These are phyloP conservation scores for Albophoma yamanashiensis DNA, from an alignment of 2,329 filamentous ascomycete species.

Conservation along the genomic window DNA sequence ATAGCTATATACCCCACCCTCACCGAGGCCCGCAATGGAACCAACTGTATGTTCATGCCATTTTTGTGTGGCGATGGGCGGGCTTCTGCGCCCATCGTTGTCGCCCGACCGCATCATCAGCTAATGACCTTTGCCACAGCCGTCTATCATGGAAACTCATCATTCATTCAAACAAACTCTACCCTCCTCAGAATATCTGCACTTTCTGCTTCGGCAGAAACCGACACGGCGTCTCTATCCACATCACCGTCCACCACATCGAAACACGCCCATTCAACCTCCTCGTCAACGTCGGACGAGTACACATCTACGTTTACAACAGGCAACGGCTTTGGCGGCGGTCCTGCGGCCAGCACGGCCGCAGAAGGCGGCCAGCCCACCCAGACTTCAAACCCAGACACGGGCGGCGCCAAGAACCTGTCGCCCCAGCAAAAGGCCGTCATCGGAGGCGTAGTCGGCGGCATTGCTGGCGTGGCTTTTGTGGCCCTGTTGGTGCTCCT, in stretches of 20 bases:
- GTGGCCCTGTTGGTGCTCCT: slow-evolving; percentile 42
- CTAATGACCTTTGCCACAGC: background rate
- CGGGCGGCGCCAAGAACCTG: slow-evolving; percentile 12
- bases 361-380: slow-evolving; percentile 6
- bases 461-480: slow-evolving; percentile 47
- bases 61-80: background rate
- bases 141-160: slow-evolving; percentile 3
- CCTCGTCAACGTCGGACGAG: background rate
- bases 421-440: slow-evolving; percentile 27
- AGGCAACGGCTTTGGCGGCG: background rate
- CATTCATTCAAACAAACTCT: slow-evolving; percentile 1
- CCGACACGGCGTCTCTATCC: background rate
- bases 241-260: slow-evolving; percentile 1
- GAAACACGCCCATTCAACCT: background rate
- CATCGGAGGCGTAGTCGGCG: slow-evolving; percentile 46
- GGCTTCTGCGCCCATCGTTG: background rate
- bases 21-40: slow-evolving; percentile 11
- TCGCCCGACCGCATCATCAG: background rate
- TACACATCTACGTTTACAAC: background rate
- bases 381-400: slow-evolving; percentile 8
- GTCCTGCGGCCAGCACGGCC: background rate
- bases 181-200: background rate
- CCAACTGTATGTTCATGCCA: slow-evolving; percentile 9
- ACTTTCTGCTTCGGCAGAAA: background rate
- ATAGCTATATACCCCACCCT: slow-evolving; percentile 5